Base-by-base conservation (phyloP, 1,284 basidiomycete genomes). In the Rugosomyces carneus region DNA sequence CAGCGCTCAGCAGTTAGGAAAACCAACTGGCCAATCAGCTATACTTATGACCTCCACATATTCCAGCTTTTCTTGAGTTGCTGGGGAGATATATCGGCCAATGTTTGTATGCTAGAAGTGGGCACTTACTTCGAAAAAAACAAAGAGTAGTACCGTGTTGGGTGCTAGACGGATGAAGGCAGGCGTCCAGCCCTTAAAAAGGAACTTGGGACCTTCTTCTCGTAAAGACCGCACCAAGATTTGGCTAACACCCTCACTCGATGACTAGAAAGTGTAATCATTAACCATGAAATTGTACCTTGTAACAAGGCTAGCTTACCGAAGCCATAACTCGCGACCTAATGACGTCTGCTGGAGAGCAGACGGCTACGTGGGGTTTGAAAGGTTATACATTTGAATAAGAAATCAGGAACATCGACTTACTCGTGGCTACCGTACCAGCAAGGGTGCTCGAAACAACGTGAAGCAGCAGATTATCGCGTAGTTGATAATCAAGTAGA, bases 131-230 rank as follows among this genome's bases (percentile, higher is more conserved):
- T 93, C 90, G 53, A 86, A 84, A 63, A 89, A 90, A 42, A 92
- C 80, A 66, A 93, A 93, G 66, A 90, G 78, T n/a, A 88, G 64
- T 21, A 89, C 74, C 2, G 85, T 90, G 61, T 90, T 90, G 0
- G 89, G 89, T 39, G 85, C 89, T 29, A 93, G 68, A 47, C 90
- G 80, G 54, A 86, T 81, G 68, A 91, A 93, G 5, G 88, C 84
- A 6, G 88, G 88, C 11, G 85, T 85, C 89, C 89, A 89, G 27
- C 92, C 87, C 60, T 90, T 92, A 70, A 95, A 92, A 51, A 94
- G 73, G 65, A 93, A 93, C 51, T 73, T 70, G 1, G 82, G 73
- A 0, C 93, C 92, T 70, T 95, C 92, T 52, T 81, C 70, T 29
- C 72, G 72, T 35, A 88, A 63, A 1, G 84, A 84, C 27, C 63